Evolutionary conservation across 2,329 filamentous ascomycete species (phyloP).

Genomic region (Aspergillus sp.): DNA sequence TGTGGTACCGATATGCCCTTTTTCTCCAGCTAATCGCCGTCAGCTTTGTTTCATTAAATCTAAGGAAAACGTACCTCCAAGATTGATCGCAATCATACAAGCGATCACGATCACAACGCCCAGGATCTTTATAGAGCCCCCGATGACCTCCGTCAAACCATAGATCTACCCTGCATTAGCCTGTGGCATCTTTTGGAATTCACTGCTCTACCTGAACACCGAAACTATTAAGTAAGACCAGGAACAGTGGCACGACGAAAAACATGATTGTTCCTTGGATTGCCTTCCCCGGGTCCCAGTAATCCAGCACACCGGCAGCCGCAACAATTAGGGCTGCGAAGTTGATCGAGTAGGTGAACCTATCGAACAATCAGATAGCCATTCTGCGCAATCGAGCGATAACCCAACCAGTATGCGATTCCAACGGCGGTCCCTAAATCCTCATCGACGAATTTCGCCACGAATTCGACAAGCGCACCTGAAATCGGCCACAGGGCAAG

Average conservation of each 20-base stretch:
- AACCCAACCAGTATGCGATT: conserved; percentile 34
- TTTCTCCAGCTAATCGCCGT: background rate
- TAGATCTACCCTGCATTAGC: conserved; percentile 17
- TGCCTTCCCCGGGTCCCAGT: conserved; percentile 23
- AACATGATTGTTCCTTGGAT: conserved; percentile 24
- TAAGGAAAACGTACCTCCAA: conserved; percentile 16
- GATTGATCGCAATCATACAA: conserved; percentile 22
- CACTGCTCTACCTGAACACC: conserved; percentile 15
- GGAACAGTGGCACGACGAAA: conserved; percentile 19
- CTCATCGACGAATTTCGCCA: conserved; percentile 37
- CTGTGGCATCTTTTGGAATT: background rate
- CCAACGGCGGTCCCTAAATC: conserved; percentile 38
- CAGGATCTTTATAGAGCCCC: conserved; percentile 23
- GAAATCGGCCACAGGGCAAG: conserved; percentile 39
- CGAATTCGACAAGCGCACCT: conserved; percentile 37
- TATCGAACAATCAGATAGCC: background rate
- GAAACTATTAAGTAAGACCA: conserved; percentile 22
- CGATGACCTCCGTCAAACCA: conserved; percentile 22
- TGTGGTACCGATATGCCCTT: conserved; percentile 13
- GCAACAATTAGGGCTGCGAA: conserved; percentile 30
- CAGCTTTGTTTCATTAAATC: background rate
- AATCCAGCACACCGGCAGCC: conserved; percentile 25
- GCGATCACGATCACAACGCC: conserved; percentile 17
- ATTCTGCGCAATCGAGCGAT: background rate
- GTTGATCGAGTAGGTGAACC: conserved; percentile 31